These are phyloP conservation scores for Amphirosellinia nigrospora DNA, from an alignment of 495 filamentous ascomycete species.

Conservation along the genomic window DNA sequence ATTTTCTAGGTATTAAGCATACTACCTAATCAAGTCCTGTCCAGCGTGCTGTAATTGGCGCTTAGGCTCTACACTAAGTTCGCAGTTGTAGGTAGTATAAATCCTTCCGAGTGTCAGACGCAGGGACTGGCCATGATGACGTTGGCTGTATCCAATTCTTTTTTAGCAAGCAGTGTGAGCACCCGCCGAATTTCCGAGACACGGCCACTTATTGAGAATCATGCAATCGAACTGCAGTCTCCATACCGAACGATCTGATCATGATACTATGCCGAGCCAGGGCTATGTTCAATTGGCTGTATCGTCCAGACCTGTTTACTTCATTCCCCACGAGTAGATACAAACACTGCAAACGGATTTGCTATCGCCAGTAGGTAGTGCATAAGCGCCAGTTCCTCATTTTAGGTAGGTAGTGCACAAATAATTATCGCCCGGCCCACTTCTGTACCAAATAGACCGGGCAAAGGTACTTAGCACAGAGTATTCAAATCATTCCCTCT, in stretches of 20 bases:
- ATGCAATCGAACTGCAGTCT: not conserved
- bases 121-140: conserved; percentile 15
- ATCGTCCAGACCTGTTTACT: not conserved
- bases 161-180: not conserved
- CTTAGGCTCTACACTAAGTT: not conserved
- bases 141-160: not conserved
- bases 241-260: not conserved
- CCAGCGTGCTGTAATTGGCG: not conserved
- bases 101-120: not conserved
- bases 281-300: not conserved
- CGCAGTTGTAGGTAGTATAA: too few relatives aligned
- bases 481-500: not conserved
- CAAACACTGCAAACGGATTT: not conserved
- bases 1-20: not conserved
- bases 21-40: too few relatives aligned
- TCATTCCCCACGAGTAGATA: not conserved
- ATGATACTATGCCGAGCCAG: not conserved
- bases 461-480: too few relatives aligned
- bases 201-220: not conserved
- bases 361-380: not conserved
- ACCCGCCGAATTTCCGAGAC: conserved; percentile 6
- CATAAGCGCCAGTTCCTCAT: not conserved
- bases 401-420: not conserved
- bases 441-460: not conserved
- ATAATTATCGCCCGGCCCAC: not conserved